A percentile compares a stretch with the other conserved stretches of the same genome.
Conservation (phyloP, 2,329 filamentous ascomycete genomes). For the Albophoma yamanashiensis region DNA sequence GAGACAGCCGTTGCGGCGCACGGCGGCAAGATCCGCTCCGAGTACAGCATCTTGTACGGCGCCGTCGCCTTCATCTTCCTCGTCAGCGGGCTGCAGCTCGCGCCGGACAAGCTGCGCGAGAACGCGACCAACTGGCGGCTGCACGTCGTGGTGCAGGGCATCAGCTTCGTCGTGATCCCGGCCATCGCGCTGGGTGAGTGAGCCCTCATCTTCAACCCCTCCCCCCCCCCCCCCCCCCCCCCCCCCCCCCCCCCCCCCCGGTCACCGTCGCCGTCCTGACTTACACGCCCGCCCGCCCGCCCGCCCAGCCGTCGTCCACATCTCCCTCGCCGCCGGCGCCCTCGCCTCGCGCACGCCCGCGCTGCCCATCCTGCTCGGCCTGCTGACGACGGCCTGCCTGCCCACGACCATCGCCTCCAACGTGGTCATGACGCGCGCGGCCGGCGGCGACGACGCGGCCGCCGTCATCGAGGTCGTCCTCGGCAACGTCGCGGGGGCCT, state of each 20-base stretch:
- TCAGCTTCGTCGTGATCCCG: slow-evolving; percentile 57
- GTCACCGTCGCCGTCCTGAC: not conserved
- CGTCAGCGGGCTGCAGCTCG: slow-evolving; percentile 58
- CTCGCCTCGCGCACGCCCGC: slow-evolving; percentile 47
- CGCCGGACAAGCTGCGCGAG: slow-evolving; percentile 46
- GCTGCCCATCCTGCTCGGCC: slow-evolving; percentile 53
- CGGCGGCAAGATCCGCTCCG: slow-evolving; percentile 40
- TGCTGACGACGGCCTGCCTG: slow-evolving; percentile 56
- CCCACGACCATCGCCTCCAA: slow-evolving; percentile 66
- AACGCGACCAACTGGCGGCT: slow-evolving; percentile 58
- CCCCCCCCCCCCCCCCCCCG: too few species aligned
- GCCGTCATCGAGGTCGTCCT: slow-evolving; percentile 59
- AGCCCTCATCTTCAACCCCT: not conserved
- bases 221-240: too few species aligned
- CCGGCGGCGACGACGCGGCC: slow-evolving; percentile 56
- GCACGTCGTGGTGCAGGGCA: slow-evolving; percentile 55
- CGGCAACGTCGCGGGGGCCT: slow-evolving; percentile 58
- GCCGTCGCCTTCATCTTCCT: slow-evolving; percentile 61
- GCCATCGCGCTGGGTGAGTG: slow-evolving; percentile 45
- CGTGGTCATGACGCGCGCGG: slow-evolving; percentile 61
- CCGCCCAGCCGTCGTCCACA: slow-evolving; percentile 30
- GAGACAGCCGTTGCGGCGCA: slow-evolving; percentile 33
- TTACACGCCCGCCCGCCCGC: slow-evolving; percentile 7
- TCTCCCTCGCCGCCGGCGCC: slow-evolving; percentile 34
- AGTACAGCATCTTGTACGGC: slow-evolving; percentile 55